Conservation (phyloP, 257 asterid genomes). For the Solanum pinnatisectum region DNA sequence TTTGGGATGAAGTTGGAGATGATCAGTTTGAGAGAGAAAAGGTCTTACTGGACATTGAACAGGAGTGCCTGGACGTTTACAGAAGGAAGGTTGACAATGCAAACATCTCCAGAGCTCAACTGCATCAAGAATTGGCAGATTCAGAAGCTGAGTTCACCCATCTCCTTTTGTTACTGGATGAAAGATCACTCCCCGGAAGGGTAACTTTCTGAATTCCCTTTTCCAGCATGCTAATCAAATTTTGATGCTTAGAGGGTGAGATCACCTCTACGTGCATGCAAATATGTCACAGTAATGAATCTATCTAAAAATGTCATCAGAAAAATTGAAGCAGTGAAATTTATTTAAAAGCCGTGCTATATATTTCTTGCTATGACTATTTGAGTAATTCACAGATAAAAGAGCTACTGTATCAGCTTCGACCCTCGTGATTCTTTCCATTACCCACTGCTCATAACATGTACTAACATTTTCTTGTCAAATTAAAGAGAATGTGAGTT, state of each 20-base stretch:
- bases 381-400: background rate
- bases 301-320: background rate
- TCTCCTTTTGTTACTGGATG: slow-evolving; percentile 84
- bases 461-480: background rate
- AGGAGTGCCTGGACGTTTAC: slow-evolving; percentile 88
- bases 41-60: slow-evolving; percentile 67
- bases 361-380: background rate
- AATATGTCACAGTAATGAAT: background rate
- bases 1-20: slow-evolving; percentile 98
- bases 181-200: slow-evolving; percentile 87
- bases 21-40: slow-evolving; percentile 70
- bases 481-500: background rate
- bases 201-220: slow-evolving; percentile 25
- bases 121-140: slow-evolving; percentile 89
- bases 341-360: background rate
- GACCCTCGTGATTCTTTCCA: background rate
- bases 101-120: slow-evolving; percentile 70
- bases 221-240: background rate
- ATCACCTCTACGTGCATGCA: background rate
- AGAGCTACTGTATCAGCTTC: background rate
- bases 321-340: background rate
- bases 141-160: slow-evolving; percentile 91
- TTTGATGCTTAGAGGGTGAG: background rate
- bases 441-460: background rate
- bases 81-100: slow-evolving; percentile 89